These are phyloP conservation scores for Ailanthus altissimus DNA, from an alignment of 345 rosid genomes.

Conservation along the genomic window DNA sequence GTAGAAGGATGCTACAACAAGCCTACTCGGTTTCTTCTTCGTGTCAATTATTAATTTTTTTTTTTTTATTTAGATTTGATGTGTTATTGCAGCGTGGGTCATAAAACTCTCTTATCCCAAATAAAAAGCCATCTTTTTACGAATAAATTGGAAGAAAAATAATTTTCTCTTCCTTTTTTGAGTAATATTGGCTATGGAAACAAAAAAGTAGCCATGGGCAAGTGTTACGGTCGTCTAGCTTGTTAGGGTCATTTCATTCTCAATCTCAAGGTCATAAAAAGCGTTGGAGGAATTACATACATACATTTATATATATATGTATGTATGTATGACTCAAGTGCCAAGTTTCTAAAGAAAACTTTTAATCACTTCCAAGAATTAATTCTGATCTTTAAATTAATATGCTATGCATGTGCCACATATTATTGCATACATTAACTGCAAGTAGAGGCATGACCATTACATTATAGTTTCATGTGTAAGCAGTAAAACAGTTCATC, in stretches of 20 bases:
- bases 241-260: not conserved
- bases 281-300: not conserved
- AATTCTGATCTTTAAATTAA: too few relatives aligned
- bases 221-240: not conserved
- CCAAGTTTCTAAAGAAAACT: not conserved
- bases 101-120: not conserved
- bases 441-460: too few relatives aligned
- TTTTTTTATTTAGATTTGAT: not conserved
- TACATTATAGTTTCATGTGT: too few relatives aligned
- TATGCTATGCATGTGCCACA: not conserved
- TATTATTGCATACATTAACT: too few relatives aligned
- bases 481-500: not conserved
- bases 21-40: not conserved
- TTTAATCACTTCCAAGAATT: too few relatives aligned
- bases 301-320: too few relatives aligned
- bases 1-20: not conserved
- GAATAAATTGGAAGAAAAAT: not conserved
- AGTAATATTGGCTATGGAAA: not conserved
- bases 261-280: not conserved
- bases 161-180: not conserved
- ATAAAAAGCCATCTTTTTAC: not conserved
- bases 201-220: not conserved
- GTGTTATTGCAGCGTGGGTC: not conserved
- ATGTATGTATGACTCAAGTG: not conserved
- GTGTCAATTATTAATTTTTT: constrained; percentile 16